phyloP scores from a whole-genome alignment of 495 filamentous ascomycete species.

The Symbiotaphrina buchneri region DNA sequence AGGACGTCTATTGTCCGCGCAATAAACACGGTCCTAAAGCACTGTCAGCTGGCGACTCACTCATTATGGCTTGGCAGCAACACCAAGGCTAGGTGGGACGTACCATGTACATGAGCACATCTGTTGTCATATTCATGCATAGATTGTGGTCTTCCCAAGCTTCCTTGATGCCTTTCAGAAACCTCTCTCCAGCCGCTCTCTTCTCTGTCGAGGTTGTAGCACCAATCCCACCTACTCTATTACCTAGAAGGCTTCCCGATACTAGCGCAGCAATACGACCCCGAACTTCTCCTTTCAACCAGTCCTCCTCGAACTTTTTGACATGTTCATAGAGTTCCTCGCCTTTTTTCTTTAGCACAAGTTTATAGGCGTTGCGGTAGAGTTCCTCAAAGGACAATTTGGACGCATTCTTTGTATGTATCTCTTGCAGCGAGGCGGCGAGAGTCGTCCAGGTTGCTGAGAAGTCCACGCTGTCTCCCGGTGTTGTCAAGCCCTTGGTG shows the following conservation, averaged over 20 bases:
- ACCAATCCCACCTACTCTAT: slow-evolving; percentile 6
- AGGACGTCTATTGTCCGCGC: slow-evolving; percentile 42
- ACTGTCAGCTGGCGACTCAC: slow-evolving; percentile 5
- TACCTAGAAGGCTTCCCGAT: slow-evolving; percentile 12
- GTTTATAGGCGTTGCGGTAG: slow-evolving; percentile 88
- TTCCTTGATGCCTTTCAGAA: slow-evolving; percentile 49
- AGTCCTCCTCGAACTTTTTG: slow-evolving; percentile 53
- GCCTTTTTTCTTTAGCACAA: slow-evolving; percentile 80
- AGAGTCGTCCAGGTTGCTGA: slow-evolving; percentile 63
- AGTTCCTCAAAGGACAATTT: slow-evolving; percentile 82
- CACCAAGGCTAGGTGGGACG: slow-evolving; percentile 7
- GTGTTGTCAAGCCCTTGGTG: slow-evolving; percentile 25
- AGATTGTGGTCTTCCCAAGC: slow-evolving; percentile 78
- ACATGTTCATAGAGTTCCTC: slow-evolving; percentile 62
- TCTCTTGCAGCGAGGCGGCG: slow-evolving; percentile 50
- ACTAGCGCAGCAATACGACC: slow-evolving; percentile 37
- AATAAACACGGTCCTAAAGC: slow-evolving; percentile 50
- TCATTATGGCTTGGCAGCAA: background rate
- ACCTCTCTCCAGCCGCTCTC: slow-evolving; percentile 58
- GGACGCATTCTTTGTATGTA: slow-evolving; percentile 83
- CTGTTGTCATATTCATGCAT: slow-evolving; percentile 92
- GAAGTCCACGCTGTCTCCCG: slow-evolving; percentile 40
- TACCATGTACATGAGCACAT: slow-evolving; percentile 96
- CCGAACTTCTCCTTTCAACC: slow-evolving; percentile 49
- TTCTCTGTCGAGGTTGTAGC: slow-evolving; percentile 50